Evolutionary conservation across 495 filamentous ascomycete species (phyloP).

Genomic region (Rhizodiscina lignyota): DNA sequence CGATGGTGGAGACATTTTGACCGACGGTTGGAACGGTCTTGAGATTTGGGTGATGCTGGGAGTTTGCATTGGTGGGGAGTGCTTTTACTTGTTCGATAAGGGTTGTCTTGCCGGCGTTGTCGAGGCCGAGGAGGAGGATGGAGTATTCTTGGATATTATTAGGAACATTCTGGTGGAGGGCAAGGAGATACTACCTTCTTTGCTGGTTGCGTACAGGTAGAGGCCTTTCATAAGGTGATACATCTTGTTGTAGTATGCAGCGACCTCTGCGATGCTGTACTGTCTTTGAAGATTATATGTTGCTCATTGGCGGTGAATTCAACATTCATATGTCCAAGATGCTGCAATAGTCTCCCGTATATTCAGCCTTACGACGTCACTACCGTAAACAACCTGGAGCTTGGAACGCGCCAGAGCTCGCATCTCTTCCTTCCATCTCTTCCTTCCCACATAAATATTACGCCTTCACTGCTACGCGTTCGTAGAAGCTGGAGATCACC

Average conservation of each 20-base stretch:
- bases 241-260: constrained; percentile 47
- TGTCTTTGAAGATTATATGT: too few relatives aligned
- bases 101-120: constrained; percentile 97
- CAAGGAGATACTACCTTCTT: constrained; percentile 48
- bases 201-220: constrained; percentile 85
- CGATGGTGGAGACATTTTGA: constrained; percentile 86
- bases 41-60: constrained; percentile 29
- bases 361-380: too few relatives aligned
- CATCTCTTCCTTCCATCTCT: too few relatives aligned
- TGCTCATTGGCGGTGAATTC: too few relatives aligned
- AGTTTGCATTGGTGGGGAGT: constrained; percentile 31
- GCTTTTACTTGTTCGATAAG: constrained; percentile 93
- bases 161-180: constrained; percentile 1
- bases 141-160: constrained; percentile 59
- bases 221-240: constrained; percentile 93
- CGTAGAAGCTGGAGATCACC: too few relatives aligned
- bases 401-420: too few relatives aligned
- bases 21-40: constrained; percentile 93
- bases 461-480: too few relatives aligned
- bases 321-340: too few relatives aligned
- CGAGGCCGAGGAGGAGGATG: constrained; percentile 87
- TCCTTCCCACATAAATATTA: too few relatives aligned
- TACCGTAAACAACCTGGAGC: too few relatives aligned
- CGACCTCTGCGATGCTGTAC: too few relatives aligned
- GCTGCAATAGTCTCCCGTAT: too few relatives aligned